phyloP scores from a whole-genome alignment of 352 stramenopile genomes.

The Plasmopara viticola region DNA sequence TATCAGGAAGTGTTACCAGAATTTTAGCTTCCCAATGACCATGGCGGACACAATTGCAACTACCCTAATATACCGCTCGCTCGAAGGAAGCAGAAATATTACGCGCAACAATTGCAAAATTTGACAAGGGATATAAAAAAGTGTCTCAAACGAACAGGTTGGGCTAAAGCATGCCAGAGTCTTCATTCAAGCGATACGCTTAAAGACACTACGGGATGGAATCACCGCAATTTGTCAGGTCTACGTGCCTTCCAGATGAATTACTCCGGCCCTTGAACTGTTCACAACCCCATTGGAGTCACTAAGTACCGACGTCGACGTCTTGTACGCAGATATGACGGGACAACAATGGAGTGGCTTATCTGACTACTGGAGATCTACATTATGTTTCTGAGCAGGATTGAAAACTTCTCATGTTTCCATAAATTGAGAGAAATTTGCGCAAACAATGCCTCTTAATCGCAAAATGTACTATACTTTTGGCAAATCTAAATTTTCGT shows the following conservation, averaged over 20 bases:
- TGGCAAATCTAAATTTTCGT: neutral
- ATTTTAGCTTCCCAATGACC: neutral
- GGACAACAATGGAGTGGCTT: neutral
- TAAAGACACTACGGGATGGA: neutral
- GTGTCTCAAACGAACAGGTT: neutral
- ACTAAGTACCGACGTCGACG: neutral
- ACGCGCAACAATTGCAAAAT: neutral
- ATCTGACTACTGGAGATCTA: neutral
- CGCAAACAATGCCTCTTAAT: conserved; percentile 4
- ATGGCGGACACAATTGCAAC: neutral
- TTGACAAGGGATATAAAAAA: conserved; percentile 2
- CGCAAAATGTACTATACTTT: conserved; percentile 8
- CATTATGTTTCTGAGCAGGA: neutral
- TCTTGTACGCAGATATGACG: conserved; percentile 1
- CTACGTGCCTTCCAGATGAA: neutral
- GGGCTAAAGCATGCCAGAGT: neutral
- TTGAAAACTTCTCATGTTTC: neutral
- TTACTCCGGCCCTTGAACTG: neutral
- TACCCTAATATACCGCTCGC: neutral
- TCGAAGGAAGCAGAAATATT: neutral
- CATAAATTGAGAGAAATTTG: neutral
- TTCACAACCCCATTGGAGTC: neutral
- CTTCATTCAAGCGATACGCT: neutral
- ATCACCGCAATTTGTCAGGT: neutral
- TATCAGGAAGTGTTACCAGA: neutral